Base-by-base conservation (phyloP, 139 green algal species). In the Haematococcus sp. region DNA sequence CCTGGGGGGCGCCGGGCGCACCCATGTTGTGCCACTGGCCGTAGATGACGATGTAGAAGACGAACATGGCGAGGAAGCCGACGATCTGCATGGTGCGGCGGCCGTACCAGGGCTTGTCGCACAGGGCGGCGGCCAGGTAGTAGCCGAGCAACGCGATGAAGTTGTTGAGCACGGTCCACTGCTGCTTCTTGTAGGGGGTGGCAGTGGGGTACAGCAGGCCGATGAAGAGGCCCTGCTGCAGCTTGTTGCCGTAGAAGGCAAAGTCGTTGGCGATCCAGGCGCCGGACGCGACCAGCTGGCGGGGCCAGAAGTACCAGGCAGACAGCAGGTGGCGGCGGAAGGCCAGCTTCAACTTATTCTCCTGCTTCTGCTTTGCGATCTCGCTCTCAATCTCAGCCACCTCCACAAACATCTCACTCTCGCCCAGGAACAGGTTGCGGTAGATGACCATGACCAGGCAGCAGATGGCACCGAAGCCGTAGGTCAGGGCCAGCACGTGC, bases 211-310 rank as follows among this genome's bases (percentile, higher is more conserved):
- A 84, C 49, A 87, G 73, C 30, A 84, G 68, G 4, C 60, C 40
- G 22, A 93, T 87, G 80, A 93, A 92, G 0, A 74, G 35, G 20
- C 43, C 71, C 70, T 93, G 83, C 74, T 89, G 87, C 2, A 94
- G 76, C 81, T 94, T 95, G 83, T 92, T 92, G 52, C 90, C 77
- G 28, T 92, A 93, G 73, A 89, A 91, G 46, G 83, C 79, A 63
- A 91, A 88, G 63, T 91, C 79, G 49, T 71, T 77, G 46, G 44
- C 44, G 25, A 77, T 56, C 72, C 72, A 77, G 2, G 61, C 46
- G 7, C 15, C 28, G 22, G 61, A 71, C 7, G 61, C 61, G 2
- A 71, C 61, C 44, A 65, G n/a, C 72, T 68, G 61, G 31, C 72
- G 61, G 11, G 63, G 46, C 64, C 64, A 60, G 64, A 25, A 71